Conservation (phyloP, 495 filamentous ascomycete genomes). For the Penicillium waksmanii region DNA sequence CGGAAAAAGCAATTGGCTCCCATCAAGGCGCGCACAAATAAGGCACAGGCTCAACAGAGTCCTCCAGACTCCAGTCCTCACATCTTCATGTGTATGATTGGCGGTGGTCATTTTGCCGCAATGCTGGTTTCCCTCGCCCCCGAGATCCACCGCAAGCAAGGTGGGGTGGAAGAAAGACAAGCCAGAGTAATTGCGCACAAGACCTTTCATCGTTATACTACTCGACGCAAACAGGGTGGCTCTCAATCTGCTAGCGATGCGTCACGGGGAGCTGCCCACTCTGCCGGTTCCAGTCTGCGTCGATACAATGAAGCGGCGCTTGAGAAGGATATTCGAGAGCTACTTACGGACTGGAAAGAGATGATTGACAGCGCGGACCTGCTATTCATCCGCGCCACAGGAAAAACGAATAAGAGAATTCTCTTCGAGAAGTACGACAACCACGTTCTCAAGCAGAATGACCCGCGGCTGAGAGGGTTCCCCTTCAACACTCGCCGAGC, state of each 20-base stretch:
- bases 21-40: slow-evolving; percentile 50
- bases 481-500: slow-evolving; percentile 94
- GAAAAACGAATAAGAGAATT: slow-evolving; percentile 78
- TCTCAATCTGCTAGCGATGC: slow-evolving; percentile 91
- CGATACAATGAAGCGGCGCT: slow-evolving; percentile 93
- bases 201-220: slow-evolving; percentile 97
- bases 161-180: slow-evolving; percentile 75
- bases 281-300: slow-evolving; percentile 85
- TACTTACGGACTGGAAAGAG: slow-evolving; percentile 79
- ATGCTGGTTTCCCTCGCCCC: slow-evolving; percentile 92
- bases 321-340: slow-evolving; percentile 75
- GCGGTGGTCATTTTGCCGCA: slow-evolving; percentile 94
- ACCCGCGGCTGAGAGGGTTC: slow-evolving; percentile 83
- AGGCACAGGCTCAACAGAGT: slow-evolving; percentile 50
- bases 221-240: slow-evolving; percentile 92
- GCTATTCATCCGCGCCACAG: slow-evolving; percentile 87
- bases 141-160: slow-evolving; percentile 68
- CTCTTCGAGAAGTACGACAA: slow-evolving; percentile 90
- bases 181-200: slow-evolving; percentile 91
- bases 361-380: slow-evolving; percentile 83
- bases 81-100: slow-evolving; percentile 97
- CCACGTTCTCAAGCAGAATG: slow-evolving; percentile 79
- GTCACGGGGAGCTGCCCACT: slow-evolving; percentile 89
- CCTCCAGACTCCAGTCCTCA: slow-evolving; percentile 69
- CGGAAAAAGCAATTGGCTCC: slow-evolving; percentile 75